Conservation (phyloP, 2,329 filamentous ascomycete species). For the Apiospora arundinis region DNA sequence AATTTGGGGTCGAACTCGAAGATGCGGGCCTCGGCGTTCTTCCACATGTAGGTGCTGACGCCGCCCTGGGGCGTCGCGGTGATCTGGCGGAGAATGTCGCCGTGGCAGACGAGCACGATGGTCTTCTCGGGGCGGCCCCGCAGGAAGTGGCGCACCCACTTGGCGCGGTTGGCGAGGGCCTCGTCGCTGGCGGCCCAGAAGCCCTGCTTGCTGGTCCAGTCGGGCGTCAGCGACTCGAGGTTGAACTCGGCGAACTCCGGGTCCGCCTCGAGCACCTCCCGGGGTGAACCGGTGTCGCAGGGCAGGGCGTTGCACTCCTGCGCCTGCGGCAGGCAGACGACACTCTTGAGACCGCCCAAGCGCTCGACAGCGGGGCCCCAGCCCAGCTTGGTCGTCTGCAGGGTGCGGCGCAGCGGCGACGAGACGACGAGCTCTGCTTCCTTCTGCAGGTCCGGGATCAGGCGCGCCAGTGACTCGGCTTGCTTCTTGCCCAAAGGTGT, state of each 20-base stretch:
- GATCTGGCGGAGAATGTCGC: slow-evolving; percentile 35
- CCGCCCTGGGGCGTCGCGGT: slow-evolving; percentile 26
- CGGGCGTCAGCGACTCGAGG: slow-evolving; percentile 31
- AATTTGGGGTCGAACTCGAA: slow-evolving; percentile 32
- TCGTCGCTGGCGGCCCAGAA: slow-evolving; percentile 32
- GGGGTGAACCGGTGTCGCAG: slow-evolving; percentile 41
- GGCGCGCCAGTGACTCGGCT: slow-evolving; percentile 31
- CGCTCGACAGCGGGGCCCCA: slow-evolving; percentile 33
- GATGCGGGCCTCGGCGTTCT: slow-evolving; percentile 34
- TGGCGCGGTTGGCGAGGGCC: slow-evolving; percentile 33
- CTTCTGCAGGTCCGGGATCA: slow-evolving; percentile 30
- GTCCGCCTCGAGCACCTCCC: slow-evolving; percentile 34
- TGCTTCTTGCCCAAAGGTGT: slow-evolving; percentile 36
- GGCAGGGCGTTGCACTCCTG: slow-evolving; percentile 39
- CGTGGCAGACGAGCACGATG: slow-evolving; percentile 40
- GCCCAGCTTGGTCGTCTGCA: slow-evolving; percentile 41
- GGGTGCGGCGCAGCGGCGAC: slow-evolving; percentile 40
- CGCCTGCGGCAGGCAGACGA: slow-evolving; percentile 38
- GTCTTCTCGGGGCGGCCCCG: slow-evolving; percentile 34
- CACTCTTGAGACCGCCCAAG: slow-evolving; percentile 30
- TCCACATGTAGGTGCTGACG: slow-evolving; percentile 28
- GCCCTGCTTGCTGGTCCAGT: slow-evolving; percentile 39
- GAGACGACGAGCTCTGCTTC: slow-evolving; percentile 37
- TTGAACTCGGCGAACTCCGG: slow-evolving; percentile 35
- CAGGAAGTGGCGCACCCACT: slow-evolving; percentile 35